Evolutionary conservation across 179 eudicot species (phyloP).

Genomic region (Corrigiola litoralis): DNA sequence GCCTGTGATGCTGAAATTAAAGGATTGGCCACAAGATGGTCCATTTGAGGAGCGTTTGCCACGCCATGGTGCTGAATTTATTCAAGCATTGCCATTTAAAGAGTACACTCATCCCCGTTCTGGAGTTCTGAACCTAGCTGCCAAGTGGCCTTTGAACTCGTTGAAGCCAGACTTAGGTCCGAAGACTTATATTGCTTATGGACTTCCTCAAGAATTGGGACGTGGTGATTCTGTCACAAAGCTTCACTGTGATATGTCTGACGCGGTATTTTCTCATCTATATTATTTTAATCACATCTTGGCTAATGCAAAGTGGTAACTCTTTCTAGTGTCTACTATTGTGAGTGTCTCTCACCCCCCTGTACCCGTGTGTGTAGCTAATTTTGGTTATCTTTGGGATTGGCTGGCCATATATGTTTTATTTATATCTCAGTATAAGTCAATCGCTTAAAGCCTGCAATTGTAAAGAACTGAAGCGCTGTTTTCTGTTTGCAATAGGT

Average conservation of each 20-base stretch:
- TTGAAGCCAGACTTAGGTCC: constrained; percentile 78
- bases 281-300: not conserved
- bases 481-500: too few relatives aligned
- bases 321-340: too few relatives aligned
- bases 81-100: constrained; percentile 56
- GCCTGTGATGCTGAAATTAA: constrained; percentile 61
- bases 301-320: not conserved
- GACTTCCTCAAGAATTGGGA: constrained; percentile 59
- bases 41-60: constrained; percentile 58
- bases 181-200: constrained; percentile 76
- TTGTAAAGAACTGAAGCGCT: too few relatives aligned
- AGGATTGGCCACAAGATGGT: constrained; percentile 74
- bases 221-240: constrained; percentile 83
- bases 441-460: too few relatives aligned
- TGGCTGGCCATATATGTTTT: too few relatives aligned
- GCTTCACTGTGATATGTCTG: constrained; percentile 79
- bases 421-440: too few relatives aligned
- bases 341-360: too few relatives aligned
- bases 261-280: constrained; percentile 41
- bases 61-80: constrained; percentile 63
- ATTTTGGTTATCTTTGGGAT: too few relatives aligned
- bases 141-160: constrained; percentile 29
- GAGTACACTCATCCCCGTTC: constrained; percentile 62
- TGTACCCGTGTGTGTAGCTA: too few relatives aligned
- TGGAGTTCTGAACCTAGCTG: constrained; percentile 52